phyloP scores from a whole-genome alignment of 371 early-diverging fungal species.

The Parasitella parasitica region DNA sequence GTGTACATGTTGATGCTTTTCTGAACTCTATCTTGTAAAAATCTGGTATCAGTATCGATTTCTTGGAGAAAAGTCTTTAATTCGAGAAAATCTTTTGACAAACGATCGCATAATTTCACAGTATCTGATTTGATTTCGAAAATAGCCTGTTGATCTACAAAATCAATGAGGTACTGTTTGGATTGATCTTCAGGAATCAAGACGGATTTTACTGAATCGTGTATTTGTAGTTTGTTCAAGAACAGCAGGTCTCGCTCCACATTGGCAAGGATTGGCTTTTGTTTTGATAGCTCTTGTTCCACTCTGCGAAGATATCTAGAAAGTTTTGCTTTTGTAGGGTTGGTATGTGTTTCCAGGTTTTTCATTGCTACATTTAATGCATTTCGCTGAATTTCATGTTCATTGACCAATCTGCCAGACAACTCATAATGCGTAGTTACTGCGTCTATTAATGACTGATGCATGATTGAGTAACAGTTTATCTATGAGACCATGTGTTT shows the following conservation, averaged over 20 bases:
- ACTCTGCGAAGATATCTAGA: slow-evolving; percentile 13
- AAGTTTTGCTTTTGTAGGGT: slow-evolving; percentile 13
- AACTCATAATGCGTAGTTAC: slow-evolving; percentile 42
- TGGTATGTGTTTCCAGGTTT: slow-evolving; percentile 56
- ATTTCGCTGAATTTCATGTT: slow-evolving; percentile 55
- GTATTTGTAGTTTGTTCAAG: slow-evolving; percentile 26
- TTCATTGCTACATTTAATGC: slow-evolving; percentile 61
- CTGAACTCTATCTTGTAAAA: slow-evolving; percentile 21
- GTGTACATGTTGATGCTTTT: slow-evolving; percentile 29
- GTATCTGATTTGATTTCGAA: slow-evolving; percentile 15
- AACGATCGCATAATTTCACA: slow-evolving; percentile 12
- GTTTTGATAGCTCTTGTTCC: slow-evolving; percentile 28
- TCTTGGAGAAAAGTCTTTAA: not conserved
- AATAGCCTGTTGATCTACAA: slow-evolving; percentile 24
- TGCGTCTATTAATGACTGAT: slow-evolving; percentile 28
- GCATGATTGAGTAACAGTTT: not conserved
- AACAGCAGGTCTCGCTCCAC: slow-evolving; percentile 27
- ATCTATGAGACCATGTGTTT: not conserved
- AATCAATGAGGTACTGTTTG: slow-evolving; percentile 23
- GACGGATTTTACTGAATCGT: slow-evolving; percentile 18
- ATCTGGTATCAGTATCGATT: not conserved
- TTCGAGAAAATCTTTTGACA: not conserved
- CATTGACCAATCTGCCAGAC: slow-evolving; percentile 47
- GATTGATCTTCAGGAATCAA: not conserved
- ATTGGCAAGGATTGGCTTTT: slow-evolving; percentile 18